phyloP scores from a whole-genome alignment of 768 basidiomycete species.

The Boletellus ananiceps region DNA sequence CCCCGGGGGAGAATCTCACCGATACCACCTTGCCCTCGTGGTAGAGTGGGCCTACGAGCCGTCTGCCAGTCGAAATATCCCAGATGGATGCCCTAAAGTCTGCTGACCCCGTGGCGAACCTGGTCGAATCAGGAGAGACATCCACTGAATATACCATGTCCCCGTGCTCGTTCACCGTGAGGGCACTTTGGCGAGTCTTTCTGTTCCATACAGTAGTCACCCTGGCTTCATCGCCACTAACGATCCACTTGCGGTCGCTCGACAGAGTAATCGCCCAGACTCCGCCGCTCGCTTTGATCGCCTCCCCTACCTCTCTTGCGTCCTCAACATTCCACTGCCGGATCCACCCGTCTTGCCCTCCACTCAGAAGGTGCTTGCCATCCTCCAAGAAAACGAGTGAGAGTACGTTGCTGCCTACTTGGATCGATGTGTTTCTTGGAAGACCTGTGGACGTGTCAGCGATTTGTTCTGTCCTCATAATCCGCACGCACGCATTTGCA shows the following conservation, averaged over 20 bases:
- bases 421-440: too few species aligned
- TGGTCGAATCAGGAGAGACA: too few species aligned
- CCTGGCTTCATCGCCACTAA: slow-evolving; percentile 1
- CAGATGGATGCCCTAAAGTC: too few species aligned
- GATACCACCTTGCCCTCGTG: too few species aligned
- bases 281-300: not conserved
- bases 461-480: too few species aligned
- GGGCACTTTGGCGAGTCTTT: not conserved
- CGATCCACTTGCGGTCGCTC: slow-evolving; percentile 7
- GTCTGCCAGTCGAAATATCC: too few species aligned
- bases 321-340: slow-evolving; percentile 5
- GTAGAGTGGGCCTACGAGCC: too few species aligned
- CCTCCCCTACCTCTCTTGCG: not conserved
- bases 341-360: slow-evolving; percentile 5
- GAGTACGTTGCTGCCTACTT: too few species aligned
- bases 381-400: slow-evolving; percentile 6
- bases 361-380: slow-evolving; percentile 4
- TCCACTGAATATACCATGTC: not conserved
- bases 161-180: not conserved
- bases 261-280: slow-evolving; percentile 3
- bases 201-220: slow-evolving; percentile 4
- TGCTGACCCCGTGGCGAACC: too few species aligned
- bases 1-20: not conserved
- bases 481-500: too few species aligned
- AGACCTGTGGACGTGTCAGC: too few species aligned